Evolutionary conservation across 1,284 basidiomycete species (phyloP).

Genomic region (Gymnopus androsaceus): DNA sequence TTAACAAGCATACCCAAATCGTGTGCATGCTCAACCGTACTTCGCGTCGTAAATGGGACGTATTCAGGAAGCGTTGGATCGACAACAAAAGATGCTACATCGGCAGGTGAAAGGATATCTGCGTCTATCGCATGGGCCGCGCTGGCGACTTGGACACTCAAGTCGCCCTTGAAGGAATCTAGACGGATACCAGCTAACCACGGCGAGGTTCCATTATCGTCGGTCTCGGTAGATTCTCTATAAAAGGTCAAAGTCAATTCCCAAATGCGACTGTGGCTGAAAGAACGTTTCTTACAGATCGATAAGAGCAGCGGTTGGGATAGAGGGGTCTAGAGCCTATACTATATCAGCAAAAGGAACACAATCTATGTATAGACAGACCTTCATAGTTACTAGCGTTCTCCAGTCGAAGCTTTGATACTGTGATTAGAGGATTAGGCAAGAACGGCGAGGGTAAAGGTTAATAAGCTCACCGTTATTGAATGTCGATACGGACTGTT

Average conservation of each 20-base stretch:
- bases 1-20: conserved; percentile 62
- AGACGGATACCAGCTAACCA: conserved; percentile 69
- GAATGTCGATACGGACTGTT: conserved; percentile 56
- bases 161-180: conserved; percentile 55
- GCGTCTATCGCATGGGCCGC: conserved; percentile 71
- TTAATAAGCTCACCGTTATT: conserved; percentile 54
- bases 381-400: conserved; percentile 71
- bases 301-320: conserved; percentile 63
- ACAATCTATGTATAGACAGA: conserved; percentile 20
- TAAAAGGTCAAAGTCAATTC: conserved; percentile 1
- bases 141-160: conserved; percentile 56
- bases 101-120: conserved; percentile 68
- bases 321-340: conserved; percentile 48
- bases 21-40: conserved; percentile 71
- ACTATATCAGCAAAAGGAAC: not conserved
- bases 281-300: conserved; percentile 46
- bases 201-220: conserved; percentile 44
- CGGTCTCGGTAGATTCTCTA: conserved; percentile 45
- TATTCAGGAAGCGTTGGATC: conserved; percentile 52
- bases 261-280: not conserved
- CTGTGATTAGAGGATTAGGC: conserved; percentile 33
- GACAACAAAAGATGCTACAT: conserved; percentile 37
- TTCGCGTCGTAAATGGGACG: conserved; percentile 61
- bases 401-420: conserved; percentile 81
- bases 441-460: not conserved